Evolutionary conservation across 257 asterid genomes (phyloP), one percentile per base, ranked within the genome.

Genomic region (Cinchona pubescens): DNA sequence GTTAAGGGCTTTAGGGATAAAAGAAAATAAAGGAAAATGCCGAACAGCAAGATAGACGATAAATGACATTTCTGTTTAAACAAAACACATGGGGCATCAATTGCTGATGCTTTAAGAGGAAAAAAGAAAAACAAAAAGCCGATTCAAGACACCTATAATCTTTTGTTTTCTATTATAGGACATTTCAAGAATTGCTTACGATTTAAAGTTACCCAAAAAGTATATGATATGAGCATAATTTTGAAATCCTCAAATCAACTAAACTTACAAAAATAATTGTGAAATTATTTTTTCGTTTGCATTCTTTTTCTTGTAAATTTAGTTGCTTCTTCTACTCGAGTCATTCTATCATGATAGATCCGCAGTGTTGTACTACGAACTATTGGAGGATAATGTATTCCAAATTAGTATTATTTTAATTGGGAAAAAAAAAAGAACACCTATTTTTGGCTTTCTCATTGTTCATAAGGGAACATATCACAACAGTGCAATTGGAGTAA

Each of bases 11-110:
- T 1, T 5, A 45, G 19, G 12, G 27, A 71, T 5, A 23, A 13
- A 71, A 35, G 43, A 8, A n/a, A 46, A 53, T 7, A 51, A 51
- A 53, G 45, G 23, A 21, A 71, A 51, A 11, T 53, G 32, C 11
- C n/a, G 7, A 48, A 69, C 3, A 0, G 30, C 43, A 29, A 69
- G 61, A 30, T 51, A 48, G 62, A 8, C 1, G 4, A 10, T 14
- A 49, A 23, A 19, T 2, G 68, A 63, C 27, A 64, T 8, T 66
- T 66, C 71, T 10, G 51, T 66, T 66, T 38, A 23, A 43, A 23
- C 59, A 45, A 46, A 46, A 27, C 16, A n/a, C 73, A 68, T 45
- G 73, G 53, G 42, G 16, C 59, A 68, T 68, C 73, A 68, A 7
- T 51, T 51, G 73, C 53, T 45, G 73, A 46, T 68, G 60, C 27